Conservation (phyloP, 176 grass and related monocot genomes). For the Lolium rigidum region DNA sequence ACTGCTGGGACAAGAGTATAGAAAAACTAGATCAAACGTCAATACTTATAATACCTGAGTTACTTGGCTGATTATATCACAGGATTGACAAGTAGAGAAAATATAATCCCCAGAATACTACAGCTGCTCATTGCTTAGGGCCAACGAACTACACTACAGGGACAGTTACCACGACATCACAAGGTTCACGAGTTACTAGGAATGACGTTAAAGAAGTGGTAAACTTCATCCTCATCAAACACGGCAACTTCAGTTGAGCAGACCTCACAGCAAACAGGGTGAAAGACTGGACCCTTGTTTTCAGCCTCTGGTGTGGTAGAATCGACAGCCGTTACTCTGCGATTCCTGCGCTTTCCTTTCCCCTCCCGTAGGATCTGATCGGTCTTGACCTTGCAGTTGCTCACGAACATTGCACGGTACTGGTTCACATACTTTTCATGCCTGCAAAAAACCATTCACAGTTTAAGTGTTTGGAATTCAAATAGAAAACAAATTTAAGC, state of each 20-base stretch:
- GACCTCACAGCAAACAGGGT: conserved; percentile 79
- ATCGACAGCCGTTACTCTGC: conserved; percentile 47
- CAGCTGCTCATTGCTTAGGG: not conserved
- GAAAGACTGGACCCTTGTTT: conserved; percentile 47
- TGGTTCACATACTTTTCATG: conserved; percentile 93
- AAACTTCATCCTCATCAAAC: conserved; percentile 85
- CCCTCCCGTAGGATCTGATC: conserved; percentile 78
- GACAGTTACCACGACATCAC: not conserved
- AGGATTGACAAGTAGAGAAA: not conserved
- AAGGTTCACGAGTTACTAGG: conserved; percentile 72
- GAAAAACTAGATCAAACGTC: not conserved
- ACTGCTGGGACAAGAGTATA: not conserved
- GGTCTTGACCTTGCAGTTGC: conserved; percentile 80
- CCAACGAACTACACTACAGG: not conserved
- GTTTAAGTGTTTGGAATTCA: not conserved
- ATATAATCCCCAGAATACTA: not conserved
- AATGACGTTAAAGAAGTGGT: conserved; percentile 97
- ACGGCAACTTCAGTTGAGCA: conserved; percentile 95
- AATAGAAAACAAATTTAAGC: not conserved
- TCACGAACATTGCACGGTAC: conserved; percentile 89
- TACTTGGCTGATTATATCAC: not conserved
- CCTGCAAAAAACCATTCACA: conserved; percentile 40
- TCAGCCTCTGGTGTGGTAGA: conserved; percentile 36
- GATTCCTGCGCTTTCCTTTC: conserved; percentile 56
- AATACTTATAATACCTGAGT: not conserved